phyloP scores from a whole-genome alignment of 495 filamentous ascomycete species.

The Podospora comata region DNA sequence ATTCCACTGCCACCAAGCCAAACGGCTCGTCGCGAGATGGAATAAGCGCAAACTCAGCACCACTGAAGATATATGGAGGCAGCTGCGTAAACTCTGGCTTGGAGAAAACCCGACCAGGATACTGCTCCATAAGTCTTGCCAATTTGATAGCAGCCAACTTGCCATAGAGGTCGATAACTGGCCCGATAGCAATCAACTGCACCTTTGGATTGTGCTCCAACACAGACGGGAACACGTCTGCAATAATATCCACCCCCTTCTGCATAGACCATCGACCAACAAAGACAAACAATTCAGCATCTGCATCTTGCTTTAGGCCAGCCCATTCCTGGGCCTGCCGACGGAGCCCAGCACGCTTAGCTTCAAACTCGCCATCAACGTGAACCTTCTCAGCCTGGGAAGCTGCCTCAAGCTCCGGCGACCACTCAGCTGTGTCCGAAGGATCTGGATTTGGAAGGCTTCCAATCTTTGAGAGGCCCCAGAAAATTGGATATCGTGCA shows the following conservation, averaged over 20 bases:
- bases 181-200: constrained; percentile 66
- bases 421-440: constrained; percentile 66
- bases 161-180: constrained; percentile 70
- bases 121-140: constrained; percentile 63
- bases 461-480: constrained; percentile 67
- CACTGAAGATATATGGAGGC: constrained; percentile 70
- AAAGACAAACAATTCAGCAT: constrained; percentile 71
- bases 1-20: constrained; percentile 75
- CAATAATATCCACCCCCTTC: constrained; percentile 73
- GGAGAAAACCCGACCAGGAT: constrained; percentile 66
- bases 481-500: constrained; percentile 73
- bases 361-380: constrained; percentile 57
- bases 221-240: constrained; percentile 65
- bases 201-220: constrained; percentile 59
- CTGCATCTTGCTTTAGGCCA: constrained; percentile 56
- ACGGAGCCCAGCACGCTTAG: constrained; percentile 51
- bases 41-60: constrained; percentile 73
- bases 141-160: constrained; percentile 70
- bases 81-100: constrained; percentile 72
- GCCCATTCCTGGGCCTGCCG: constrained; percentile 74
- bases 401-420: constrained; percentile 36
- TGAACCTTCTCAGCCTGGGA: constrained; percentile 45
- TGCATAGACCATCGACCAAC: constrained; percentile 76
- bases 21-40: constrained; percentile 76
- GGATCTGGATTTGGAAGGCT: constrained; percentile 72